These are phyloP conservation scores for Myrmaecium sp. DNA, from an alignment of 2,329 filamentous ascomycete species.

Conservation along the genomic window DNA sequence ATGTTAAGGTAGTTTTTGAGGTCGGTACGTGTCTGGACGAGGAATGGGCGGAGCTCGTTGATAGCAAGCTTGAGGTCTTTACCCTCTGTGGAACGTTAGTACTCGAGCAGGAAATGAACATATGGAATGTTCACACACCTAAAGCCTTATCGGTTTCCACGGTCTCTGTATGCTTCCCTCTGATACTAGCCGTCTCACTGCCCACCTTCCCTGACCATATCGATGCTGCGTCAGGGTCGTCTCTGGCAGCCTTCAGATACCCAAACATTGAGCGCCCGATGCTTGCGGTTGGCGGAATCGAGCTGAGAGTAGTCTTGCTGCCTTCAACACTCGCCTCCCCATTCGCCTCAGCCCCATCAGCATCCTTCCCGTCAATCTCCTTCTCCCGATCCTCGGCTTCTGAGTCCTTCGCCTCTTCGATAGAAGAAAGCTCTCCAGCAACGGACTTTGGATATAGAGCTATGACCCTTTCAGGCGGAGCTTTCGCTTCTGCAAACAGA, in stretches of 20 bases:
- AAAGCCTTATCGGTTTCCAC: constrained; percentile 3
- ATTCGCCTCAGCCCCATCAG: constrained; percentile 3
- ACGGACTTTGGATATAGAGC: constrained; percentile 69
- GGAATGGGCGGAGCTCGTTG: constrained; percentile 67
- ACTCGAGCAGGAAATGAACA: background rate
- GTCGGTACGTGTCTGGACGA: constrained; percentile 63
- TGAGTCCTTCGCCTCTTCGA: constrained; percentile 33
- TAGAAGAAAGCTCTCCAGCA: constrained; percentile 59
- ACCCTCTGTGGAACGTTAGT: constrained; percentile 35
- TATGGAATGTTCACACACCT: too few relatives aligned
- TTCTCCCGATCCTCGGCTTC: constrained; percentile 15
- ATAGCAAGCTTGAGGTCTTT: constrained; percentile 74
- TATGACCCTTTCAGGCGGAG: constrained; percentile 77
- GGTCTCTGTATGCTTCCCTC: constrained; percentile 28
- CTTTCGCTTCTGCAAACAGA: constrained; percentile 76
- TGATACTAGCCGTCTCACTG: constrained; percentile 40
- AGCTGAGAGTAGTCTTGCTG: constrained; percentile 9
- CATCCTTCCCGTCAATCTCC: constrained; percentile 9
- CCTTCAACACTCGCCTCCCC: constrained; percentile 10
- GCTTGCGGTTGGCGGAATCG: constrained; percentile 14
- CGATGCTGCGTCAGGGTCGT: constrained; percentile 36
- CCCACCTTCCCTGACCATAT: constrained; percentile 40
- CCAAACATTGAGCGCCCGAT: constrained; percentile 28
- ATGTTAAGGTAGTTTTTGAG: constrained; percentile 43
- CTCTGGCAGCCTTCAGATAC: constrained; percentile 25